Conservation (phyloP, 2,329 filamentous ascomycete genomes). For the Colletotrichum cordylinicola region DNA sequence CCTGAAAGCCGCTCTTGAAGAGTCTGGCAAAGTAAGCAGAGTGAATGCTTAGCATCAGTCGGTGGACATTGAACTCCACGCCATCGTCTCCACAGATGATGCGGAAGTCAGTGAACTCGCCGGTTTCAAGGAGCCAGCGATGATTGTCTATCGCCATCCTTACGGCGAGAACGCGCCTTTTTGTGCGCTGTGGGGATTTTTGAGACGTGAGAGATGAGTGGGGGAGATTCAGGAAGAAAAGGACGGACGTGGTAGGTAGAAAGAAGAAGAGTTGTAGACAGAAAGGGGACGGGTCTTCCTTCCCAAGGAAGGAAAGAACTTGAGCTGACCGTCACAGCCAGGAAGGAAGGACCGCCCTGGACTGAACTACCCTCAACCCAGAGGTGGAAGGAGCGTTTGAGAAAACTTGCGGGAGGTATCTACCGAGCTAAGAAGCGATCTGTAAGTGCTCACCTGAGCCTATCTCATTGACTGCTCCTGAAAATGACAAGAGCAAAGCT, state of each 20-base stretch:
- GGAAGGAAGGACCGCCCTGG: not conserved
- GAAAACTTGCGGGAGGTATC: fast-evolving
- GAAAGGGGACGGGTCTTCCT: not conserved
- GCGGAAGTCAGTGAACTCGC: not conserved
- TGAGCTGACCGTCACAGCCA: fast-evolving
- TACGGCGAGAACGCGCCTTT: too few species aligned
- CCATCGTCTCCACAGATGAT: not conserved
- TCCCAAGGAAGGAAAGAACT: fast-evolving
- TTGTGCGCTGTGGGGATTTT: too few species aligned
- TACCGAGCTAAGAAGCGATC: fast-evolving
- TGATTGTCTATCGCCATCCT: not conserved
- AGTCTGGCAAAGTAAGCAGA: not conserved
- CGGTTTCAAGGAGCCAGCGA: not conserved
- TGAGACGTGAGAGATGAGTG: not conserved
- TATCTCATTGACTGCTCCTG: fast-evolving
- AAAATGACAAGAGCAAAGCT: not conserved
- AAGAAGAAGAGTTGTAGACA: not conserved
- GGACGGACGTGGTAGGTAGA: not conserved
- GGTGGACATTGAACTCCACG: not conserved
- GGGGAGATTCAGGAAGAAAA: not conserved
- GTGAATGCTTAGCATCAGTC: not conserved
- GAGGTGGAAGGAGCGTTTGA: not conserved
- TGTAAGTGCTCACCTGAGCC: fast-evolving
- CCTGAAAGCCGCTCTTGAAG: not conserved
- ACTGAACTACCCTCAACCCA: not conserved